Base-by-base conservation (phyloP, 108 stramenopile genomes). In the Nannochloropsis gaditana region DNA sequence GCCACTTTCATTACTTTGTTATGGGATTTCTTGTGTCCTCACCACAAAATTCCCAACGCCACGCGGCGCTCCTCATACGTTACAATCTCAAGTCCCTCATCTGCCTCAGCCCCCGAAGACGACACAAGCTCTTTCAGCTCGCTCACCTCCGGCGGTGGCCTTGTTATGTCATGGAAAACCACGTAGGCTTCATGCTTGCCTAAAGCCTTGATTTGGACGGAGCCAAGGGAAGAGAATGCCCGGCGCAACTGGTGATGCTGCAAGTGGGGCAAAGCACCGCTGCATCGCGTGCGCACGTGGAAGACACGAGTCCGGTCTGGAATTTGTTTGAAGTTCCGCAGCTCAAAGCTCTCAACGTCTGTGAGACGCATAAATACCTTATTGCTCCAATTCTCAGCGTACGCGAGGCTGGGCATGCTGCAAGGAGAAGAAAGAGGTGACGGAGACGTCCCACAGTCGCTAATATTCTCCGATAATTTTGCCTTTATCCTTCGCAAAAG, bases 301-400 rank as follows among this genome's bases (percentile, higher is more conserved):
- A 73, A 73, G 4, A 73, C 59, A 15, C 59, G 59, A 15, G 59
- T n/a, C 19, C 59, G 59, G n/a, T 73, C 59, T 73, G 59, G 59
- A 8, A 73, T n/a, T n/a, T 73, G 59, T n/a, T 73, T 73, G 2
- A 73, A 73, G n/a, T 73, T 73, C n/a, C 59, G 59, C n/a, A 73
- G 6, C n/a, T 73, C 59, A 73, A 73, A 73, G n/a, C 19, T 73
- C 19, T 73, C 59, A 73, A 73, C 59, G 59, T 73, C 59, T n/a
- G 59, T 73, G 19, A 73, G 15, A n/a, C 59, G 59, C 59, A 73
- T 73, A 73, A 73, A 73, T n/a, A 73, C 59, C 59, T 73, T 73
- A n/a, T 73, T 15, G 19, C 19, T n/a, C 59, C 59, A 73, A n/a
- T 6, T n/a, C 59, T 73, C 59, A 2, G 59, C 59, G n/a, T 73